Base-by-base conservation (phyloP, 257 asterid genomes). In the Ajuga chamaepitys region DNA sequence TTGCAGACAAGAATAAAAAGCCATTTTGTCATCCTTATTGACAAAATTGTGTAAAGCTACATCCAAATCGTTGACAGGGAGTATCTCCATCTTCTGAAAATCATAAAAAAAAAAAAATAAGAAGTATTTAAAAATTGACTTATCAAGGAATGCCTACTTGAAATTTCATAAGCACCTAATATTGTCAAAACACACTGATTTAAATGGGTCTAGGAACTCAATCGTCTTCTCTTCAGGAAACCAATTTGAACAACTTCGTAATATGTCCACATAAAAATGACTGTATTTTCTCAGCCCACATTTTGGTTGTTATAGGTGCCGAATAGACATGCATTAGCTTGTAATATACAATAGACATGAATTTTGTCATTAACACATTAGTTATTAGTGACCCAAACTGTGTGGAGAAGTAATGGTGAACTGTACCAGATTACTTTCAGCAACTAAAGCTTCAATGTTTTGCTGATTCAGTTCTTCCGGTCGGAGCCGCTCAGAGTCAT, bases 401-500 rank as follows among this genome's bases (percentile, higher is more conserved):
- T 45, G 70, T 22, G 37, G 70, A 65, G 58, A 75, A 52, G 18
- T 53, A 40, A 66, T 45, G 68, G 60, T 34, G 47, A 52, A 54
- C 16, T 16, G 57, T 85, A 89, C 99, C 97, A 93, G 85, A 81
- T 93, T 93, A 82, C 95, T 86, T 81, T 93, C 97, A 69, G 99
- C 97, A 77, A 93, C 99, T 70, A 93, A 81, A 70, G 97, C 99
- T 83, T 93, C 99, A 70, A 93, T 93, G 47, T 89, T 93, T 72
- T 84, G 95, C 80, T 93, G 99, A 80, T 93, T 93, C 83, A 93
- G 76, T 74, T 93, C 97, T 76, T 93, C 97, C 10, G 99, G 99
- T 26, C 96, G 95, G 64, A 93, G 94, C 74, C 89, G 83, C 61
- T 93, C 99, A 52, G 91, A 78, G 65, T 84, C 95, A 58, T 81